Evolutionary conservation across 805 yeast species (phyloP).

Genomic region (Metschnikowia santaceciliae): DNA sequence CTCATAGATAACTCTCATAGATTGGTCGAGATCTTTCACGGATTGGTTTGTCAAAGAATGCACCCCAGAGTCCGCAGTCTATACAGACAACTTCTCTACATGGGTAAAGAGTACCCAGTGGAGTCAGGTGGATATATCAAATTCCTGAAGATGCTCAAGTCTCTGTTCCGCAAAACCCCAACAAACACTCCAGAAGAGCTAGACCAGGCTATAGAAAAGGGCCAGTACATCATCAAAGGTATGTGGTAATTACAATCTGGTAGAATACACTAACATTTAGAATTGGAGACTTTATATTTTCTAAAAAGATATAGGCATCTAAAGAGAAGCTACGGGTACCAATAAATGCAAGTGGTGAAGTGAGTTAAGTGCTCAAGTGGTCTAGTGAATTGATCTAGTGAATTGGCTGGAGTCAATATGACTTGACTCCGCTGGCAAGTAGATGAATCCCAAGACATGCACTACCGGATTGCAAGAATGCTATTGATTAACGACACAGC

Average conservation of each 20-base stretch:
- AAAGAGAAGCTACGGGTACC: conserved; percentile 30
- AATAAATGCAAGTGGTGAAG: too few species aligned
- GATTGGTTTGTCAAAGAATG: conserved; percentile 3
- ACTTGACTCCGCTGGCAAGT: too few species aligned
- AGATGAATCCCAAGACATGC: too few species aligned
- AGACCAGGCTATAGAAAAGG: conserved; percentile 24
- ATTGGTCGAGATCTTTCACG: neutral
- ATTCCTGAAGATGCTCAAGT: conserved; percentile 21
- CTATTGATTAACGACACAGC: neutral
- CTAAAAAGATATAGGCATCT: conserved; percentile 29
- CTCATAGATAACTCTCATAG: too few species aligned
- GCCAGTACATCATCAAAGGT: conserved; percentile 27
- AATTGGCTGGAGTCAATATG: too few species aligned
- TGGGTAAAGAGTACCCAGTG: conserved; percentile 35
- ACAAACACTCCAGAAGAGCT: conserved; percentile 17
- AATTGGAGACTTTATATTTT: conserved; percentile 32
- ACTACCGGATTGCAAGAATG: neutral
- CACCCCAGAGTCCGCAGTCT: conserved; percentile 15
- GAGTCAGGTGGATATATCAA: conserved; percentile 28
- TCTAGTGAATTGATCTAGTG: too few species aligned
- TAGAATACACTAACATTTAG: conserved; percentile 16
- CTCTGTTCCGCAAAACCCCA: conserved; percentile 17
- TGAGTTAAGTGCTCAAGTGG: too few species aligned
- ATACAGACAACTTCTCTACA: conserved; percentile 25
- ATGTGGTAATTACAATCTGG: conserved; percentile 5